Evolutionary conservation across 805 yeast species (phyloP).

Genomic region (Kazachstania bromeliacearum): DNA sequence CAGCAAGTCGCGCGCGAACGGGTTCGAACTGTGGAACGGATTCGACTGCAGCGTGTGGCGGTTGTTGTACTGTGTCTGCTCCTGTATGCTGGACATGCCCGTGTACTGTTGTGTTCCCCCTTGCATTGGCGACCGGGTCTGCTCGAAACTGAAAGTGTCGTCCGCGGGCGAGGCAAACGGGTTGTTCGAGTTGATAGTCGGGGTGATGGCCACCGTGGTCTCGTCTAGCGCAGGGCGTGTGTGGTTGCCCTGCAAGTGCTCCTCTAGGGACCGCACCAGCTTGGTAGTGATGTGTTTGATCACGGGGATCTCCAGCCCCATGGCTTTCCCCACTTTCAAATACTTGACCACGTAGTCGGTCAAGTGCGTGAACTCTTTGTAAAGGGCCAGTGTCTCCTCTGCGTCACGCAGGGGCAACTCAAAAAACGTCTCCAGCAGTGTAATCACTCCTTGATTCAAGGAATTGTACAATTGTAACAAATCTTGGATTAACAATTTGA

Average conservation of each 20-base stretch:
- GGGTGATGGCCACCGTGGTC: no score
- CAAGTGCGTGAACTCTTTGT: constrained; percentile 74
- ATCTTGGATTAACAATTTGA: constrained; percentile 80
- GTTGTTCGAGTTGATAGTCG: background rate
- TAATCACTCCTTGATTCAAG: constrained; percentile 90
- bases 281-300: constrained; percentile 97
- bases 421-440: constrained; percentile 84
- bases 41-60: no score
- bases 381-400: constrained; percentile 71
- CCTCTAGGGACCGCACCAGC: constrained; percentile 74
- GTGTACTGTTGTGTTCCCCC: background rate
- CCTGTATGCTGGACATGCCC: background rate
- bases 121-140: background rate
- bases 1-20: no score
- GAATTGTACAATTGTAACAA: constrained; percentile 76
- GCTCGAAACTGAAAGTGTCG: no score
- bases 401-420: constrained; percentile 85
- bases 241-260: constrained; percentile 77
- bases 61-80: background rate
- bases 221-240: no score
- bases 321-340: constrained; percentile 82
- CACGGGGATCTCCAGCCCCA: constrained; percentile 88
- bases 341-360: constrained; percentile 83
- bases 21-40: no score
- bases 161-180: no score